Conservation (phyloP, 192 early-diverging fungal species). For the Coemansia sp. region DNA sequence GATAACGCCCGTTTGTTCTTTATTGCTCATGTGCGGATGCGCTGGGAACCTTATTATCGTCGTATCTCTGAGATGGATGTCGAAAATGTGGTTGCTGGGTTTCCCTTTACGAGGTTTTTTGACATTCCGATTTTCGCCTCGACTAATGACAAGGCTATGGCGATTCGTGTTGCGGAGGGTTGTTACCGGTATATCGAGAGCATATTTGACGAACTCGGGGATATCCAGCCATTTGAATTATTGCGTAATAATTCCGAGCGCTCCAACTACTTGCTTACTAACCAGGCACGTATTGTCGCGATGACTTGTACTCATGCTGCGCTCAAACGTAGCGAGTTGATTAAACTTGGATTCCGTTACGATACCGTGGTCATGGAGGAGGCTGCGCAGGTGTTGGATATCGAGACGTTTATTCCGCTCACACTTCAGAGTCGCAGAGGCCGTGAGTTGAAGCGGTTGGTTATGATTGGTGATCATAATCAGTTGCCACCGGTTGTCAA, state of each 20-base stretch:
- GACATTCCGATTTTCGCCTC: constrained; percentile 66
- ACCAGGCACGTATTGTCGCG: constrained; percentile 95
- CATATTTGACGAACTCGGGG: constrained; percentile 87
- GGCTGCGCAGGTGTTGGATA: constrained; percentile 91
- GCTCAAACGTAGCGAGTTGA: constrained; percentile 83
- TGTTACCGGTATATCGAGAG: constrained; percentile 80
- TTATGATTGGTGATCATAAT: constrained; percentile 97
- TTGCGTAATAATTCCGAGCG: constrained; percentile 77
- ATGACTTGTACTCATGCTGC: constrained; percentile 98
- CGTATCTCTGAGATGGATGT: constrained; percentile 6
- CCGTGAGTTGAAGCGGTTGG: constrained; percentile 78
- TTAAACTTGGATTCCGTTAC: constrained; percentile 90
- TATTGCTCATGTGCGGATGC: constrained; percentile 69
- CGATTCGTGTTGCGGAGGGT: constrained; percentile 59
- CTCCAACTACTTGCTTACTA: constrained; percentile 90
- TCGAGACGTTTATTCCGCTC: constrained; percentile 94
- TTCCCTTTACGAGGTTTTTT: constrained; percentile 89
- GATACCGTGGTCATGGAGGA: constrained; percentile 98
- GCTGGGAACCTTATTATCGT: constrained; percentile 74
- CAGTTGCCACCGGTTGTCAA: constrained; percentile 97
- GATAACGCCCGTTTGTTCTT: constrained; percentile 94
- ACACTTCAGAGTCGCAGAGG: constrained; percentile 68
- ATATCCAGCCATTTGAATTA: constrained; percentile 94
- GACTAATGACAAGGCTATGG: constrained; percentile 55
- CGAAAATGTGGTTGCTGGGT: constrained; percentile 44